phyloP scores from a whole-genome alignment of 2,329 filamentous ascomycete genomes.

The Purpureocillium takamizusanense region DNA sequence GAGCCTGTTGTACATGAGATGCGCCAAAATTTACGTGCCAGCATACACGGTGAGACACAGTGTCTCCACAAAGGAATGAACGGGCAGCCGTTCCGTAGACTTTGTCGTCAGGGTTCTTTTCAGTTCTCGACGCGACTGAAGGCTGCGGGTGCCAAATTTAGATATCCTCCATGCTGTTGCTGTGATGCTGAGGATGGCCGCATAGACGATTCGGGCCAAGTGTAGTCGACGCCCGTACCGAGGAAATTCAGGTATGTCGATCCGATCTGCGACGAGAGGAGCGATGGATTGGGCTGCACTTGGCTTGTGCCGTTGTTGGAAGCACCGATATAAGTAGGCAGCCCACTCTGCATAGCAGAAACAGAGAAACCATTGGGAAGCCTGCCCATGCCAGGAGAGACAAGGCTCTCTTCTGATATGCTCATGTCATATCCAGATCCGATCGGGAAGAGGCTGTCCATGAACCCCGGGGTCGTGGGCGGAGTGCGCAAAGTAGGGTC shows the following conservation, averaged over 20 bases:
- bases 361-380: conserved; percentile 40
- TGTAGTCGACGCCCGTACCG: conserved; percentile 36
- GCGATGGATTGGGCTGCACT: conserved; percentile 37
- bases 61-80: too few species aligned
- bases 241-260: conserved; percentile 29
- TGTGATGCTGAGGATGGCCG: conserved; percentile 23
- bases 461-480: conserved; percentile 41
- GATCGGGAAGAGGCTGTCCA: conserved; percentile 30
- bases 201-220: conserved; percentile 37
- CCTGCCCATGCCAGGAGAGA: conserved; percentile 35
- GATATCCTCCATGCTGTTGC: conserved; percentile 22
- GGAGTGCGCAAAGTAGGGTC: conserved; percentile 43
- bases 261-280: conserved; percentile 33
- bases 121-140: conserved; percentile 12
- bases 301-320: conserved; percentile 25
- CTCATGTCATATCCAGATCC: conserved; percentile 29
- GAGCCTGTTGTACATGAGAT: too few species aligned
- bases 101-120: background rate
- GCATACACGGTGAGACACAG: too few species aligned
- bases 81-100: too few species aligned
- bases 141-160: conserved; percentile 21
- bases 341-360: conserved; percentile 24
- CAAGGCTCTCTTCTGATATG: conserved; percentile 37
- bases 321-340: conserved; percentile 37
- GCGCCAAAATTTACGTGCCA: too few species aligned